These are phyloP conservation scores for Kodamaea sp. DNA, from an alignment of 1,139 yeast species.

Conservation along the genomic window DNA sequence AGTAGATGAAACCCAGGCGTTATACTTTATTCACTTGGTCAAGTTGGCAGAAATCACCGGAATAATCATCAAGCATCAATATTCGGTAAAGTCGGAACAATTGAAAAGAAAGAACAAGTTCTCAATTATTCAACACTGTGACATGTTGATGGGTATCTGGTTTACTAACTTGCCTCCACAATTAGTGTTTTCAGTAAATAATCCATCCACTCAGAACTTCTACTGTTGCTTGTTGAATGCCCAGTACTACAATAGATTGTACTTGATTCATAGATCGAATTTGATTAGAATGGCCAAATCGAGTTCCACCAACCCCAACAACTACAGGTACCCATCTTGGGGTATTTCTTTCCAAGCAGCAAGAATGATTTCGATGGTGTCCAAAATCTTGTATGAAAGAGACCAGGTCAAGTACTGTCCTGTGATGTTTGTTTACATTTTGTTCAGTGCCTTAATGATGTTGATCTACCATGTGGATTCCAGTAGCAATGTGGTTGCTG, in stretches of 20 bases:
- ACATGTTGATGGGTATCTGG: slow-evolving; percentile 81
- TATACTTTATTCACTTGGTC: slow-evolving; percentile 63
- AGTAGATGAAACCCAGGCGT: slow-evolving; percentile 48
- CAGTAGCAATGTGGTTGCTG: slow-evolving; percentile 53
- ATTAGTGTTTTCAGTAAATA: slow-evolving; percentile 62
- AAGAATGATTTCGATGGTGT: slow-evolving; percentile 70
- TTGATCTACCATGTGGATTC: slow-evolving; percentile 75
- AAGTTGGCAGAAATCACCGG: slow-evolving; percentile 77
- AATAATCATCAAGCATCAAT: slow-evolving; percentile 68
- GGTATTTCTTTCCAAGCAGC: slow-evolving; percentile 87
- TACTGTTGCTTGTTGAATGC: slow-evolving; percentile 66
- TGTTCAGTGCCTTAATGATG: slow-evolving; percentile 72
- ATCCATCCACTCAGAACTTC: slow-evolving; percentile 52
- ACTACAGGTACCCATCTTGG: slow-evolving; percentile 73
- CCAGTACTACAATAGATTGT: slow-evolving; percentile 72
- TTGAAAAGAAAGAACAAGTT: slow-evolving; percentile 49
- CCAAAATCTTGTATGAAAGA: slow-evolving; percentile 57
- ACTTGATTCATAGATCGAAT: slow-evolving; percentile 72
- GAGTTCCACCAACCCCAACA: slow-evolving; percentile 44
- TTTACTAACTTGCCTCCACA: slow-evolving; percentile 67
- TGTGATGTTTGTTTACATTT: slow-evolving; percentile 54
- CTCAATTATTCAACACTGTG: slow-evolving; percentile 69
- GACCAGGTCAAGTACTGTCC: slow-evolving; percentile 57
- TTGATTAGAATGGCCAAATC: slow-evolving; percentile 54
- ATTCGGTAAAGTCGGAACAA: slow-evolving; percentile 67